These are phyloP conservation scores for Barnettozyma californica DNA, from an alignment of 805 yeast species.

Conservation along the genomic window DNA sequence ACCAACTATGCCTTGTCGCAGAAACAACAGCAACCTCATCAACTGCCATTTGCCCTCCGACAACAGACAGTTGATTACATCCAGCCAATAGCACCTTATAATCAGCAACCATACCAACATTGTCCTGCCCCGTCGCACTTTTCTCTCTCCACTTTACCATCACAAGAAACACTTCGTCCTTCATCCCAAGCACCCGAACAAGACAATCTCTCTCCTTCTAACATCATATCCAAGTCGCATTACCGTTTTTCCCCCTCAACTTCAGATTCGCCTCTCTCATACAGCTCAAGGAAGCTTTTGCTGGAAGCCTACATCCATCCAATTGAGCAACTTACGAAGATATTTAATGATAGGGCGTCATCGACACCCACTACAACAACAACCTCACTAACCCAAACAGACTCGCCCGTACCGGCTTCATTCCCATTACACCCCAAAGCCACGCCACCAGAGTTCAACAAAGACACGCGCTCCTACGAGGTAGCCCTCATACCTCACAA, in stretches of 20 bases:
- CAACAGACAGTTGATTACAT: not conserved
- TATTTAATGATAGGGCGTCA: not conserved
- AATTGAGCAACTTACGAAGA: conserved; percentile 3
- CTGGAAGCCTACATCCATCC: conserved; percentile 6
- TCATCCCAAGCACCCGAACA: not conserved
- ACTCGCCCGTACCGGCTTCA: not conserved
- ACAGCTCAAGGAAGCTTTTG: not conserved
- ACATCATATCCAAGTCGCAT: not conserved
- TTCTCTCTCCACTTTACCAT: not conserved
- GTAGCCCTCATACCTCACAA: conserved; percentile 14
- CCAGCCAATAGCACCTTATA: not conserved
- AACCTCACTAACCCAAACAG: not conserved
- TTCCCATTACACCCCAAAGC: not conserved
- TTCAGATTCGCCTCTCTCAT: not conserved
- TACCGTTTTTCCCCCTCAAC: not conserved
- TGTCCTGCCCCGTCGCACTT: not conserved
- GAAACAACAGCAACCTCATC: not conserved
- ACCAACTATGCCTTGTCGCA: not conserved
- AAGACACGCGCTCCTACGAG: not conserved
- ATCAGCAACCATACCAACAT: not conserved
- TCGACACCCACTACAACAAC: not conserved
- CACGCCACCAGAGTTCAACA: not conserved
- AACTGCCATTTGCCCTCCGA: not conserved
- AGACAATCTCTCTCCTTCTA: not conserved
- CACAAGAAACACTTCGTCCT: not conserved